Evolutionary conservation across 2,329 filamentous ascomycete species (phyloP).

Genomic region (Emergomyces pasteurianus): DNA sequence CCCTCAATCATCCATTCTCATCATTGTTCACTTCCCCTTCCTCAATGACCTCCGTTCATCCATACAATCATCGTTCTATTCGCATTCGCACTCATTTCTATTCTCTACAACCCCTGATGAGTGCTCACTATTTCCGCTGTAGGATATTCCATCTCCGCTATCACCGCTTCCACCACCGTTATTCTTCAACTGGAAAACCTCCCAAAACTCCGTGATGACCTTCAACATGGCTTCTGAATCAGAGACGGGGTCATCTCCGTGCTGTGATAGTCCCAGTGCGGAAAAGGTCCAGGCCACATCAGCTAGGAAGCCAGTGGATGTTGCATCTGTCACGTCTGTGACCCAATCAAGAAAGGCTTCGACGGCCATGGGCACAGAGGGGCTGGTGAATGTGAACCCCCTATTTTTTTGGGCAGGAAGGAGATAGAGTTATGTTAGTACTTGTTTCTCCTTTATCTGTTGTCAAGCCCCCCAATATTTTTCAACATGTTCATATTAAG

Average conservation of each 20-base stretch:
- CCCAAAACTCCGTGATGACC: constrained; percentile 9
- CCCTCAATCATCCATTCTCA: too few species aligned
- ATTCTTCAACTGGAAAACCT: constrained; percentile 6
- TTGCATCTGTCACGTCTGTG: constrained; percentile 11
- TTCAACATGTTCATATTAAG: neutral
- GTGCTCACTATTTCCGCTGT: neutral
- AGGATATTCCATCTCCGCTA: neutral
- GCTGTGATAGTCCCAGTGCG: constrained; percentile 6
- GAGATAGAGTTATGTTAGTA: neutral
- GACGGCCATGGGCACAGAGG: constrained; percentile 6
- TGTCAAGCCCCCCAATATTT: neutral
- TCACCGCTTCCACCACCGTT: neutral
- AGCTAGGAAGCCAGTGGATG: constrained; percentile 8
- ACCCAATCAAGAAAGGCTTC: constrained; percentile 12
- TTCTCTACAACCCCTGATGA: neutral
- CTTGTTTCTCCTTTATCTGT: neutral
- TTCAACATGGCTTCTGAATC: constrained; percentile 6
- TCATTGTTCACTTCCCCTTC: neutral
- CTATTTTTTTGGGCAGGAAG: constrained; percentile 2
- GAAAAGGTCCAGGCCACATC: constrained; percentile 11
- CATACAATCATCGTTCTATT: neutral
- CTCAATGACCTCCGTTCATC: neutral
- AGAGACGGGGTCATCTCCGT: constrained; percentile 7
- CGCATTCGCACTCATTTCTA: neutral
- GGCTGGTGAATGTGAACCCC: constrained; percentile 9